Conservation (phyloP, 1,284 basidiomycete species). For the Jaminaea rosea region DNA sequence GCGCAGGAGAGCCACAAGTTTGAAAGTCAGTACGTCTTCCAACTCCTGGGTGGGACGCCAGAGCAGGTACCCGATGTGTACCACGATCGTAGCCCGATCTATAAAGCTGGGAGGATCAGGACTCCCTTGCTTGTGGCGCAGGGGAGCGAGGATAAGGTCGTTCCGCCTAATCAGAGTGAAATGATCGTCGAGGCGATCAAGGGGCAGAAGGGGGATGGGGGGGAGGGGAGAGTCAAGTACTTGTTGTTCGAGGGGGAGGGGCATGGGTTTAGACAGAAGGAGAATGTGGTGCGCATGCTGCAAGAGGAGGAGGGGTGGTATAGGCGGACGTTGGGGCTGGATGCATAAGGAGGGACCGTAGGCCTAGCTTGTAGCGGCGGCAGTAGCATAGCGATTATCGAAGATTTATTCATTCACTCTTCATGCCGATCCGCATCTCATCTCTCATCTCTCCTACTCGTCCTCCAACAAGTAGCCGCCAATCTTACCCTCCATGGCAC, state of each 20-base stretch:
- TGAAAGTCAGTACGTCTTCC: constrained; percentile 54
- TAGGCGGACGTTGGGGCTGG: constrained; percentile 4
- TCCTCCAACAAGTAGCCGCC: no score
- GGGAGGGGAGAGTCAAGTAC: constrained; percentile 12
- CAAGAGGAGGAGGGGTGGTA: constrained; percentile 13
- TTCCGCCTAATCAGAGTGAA: constrained; percentile 56
- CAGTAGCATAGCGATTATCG: no score
- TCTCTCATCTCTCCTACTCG: no score
- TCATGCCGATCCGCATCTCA: no score
- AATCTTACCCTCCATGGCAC: no score
- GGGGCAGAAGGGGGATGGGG: constrained; percentile 6
- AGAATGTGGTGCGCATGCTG: constrained; percentile 9
- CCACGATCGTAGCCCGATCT: constrained; percentile 53
- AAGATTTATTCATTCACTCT: no score
- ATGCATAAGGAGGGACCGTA: no score
- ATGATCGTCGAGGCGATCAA: constrained; percentile 25
- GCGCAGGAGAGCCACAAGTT: constrained; percentile 60
- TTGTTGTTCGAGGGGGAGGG: constrained; percentile 29
- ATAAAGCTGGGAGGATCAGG: constrained; percentile 53
- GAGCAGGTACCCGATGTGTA: constrained; percentile 53
- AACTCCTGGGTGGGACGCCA: constrained; percentile 56
- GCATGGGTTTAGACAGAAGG: constrained; percentile 17
- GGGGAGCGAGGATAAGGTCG: constrained; percentile 55
- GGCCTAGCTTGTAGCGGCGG: no score
- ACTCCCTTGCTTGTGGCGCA: constrained; percentile 55